Percentiles rank a stretch among this genome's conserved stretches.
phyloP scores from a whole-genome alignment of 352 stramenopile species.

The Pseudoperonospora humuli region DNA sequence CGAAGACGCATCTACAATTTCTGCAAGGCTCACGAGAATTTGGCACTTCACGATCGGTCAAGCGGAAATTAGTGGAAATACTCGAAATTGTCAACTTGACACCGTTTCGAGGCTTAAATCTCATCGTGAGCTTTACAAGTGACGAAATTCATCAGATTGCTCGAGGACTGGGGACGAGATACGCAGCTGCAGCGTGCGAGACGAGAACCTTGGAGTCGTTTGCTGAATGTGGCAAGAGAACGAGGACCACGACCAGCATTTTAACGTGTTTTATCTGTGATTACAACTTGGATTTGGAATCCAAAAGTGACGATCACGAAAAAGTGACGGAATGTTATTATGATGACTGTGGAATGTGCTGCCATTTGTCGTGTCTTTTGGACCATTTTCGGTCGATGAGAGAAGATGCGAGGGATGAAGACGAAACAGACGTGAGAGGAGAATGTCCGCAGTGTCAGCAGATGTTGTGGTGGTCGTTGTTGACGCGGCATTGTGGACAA shows the following conservation, averaged over 20 bases:
- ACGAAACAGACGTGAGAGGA: slow-evolving; percentile 12
- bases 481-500: slow-evolving; percentile 19
- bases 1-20: slow-evolving; percentile 25
- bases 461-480: slow-evolving; percentile 32
- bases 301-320: neutral
- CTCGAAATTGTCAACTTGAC: slow-evolving; percentile 51
- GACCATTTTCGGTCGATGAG: slow-evolving; percentile 46
- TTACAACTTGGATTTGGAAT: slow-evolving; percentile 8
- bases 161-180: slow-evolving; percentile 24
- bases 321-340: slow-evolving; percentile 34
- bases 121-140: slow-evolving; percentile 50
- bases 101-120: slow-evolving; percentile 38
- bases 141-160: slow-evolving; percentile 32
- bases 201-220: slow-evolving; percentile 20
- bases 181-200: slow-evolving; percentile 29
- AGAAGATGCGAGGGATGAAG: slow-evolving; percentile 3
- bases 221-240: neutral
- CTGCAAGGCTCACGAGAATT: slow-evolving; percentile 32
- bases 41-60: slow-evolving; percentile 46
- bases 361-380: slow-evolving; percentile 37
- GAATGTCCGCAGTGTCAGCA: slow-evolving; percentile 38
- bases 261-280: slow-evolving; percentile 44
- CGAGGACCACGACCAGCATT: neutral
- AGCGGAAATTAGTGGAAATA: slow-evolving; percentile 65
- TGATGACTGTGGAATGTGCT: slow-evolving; percentile 31